phyloP scores from a whole-genome alignment of 768 basidiomycete genomes.

The Russula compacta region DNA sequence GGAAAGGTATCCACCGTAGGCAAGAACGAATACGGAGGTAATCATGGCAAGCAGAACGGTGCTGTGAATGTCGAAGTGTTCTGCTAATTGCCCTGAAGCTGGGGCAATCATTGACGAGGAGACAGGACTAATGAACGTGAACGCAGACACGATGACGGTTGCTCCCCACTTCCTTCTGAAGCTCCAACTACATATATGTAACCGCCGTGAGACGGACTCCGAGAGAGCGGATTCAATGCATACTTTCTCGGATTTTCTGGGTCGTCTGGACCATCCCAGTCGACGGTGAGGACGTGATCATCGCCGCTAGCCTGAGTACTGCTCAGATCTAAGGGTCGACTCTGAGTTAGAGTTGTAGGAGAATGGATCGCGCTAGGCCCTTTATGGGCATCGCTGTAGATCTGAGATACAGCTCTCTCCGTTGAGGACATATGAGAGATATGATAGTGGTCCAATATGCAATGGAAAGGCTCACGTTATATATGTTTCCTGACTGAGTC shows the following conservation, averaged over 20 bases:
- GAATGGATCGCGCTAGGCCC: not conserved
- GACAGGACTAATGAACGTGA: slow-evolving; percentile 57
- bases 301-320: too few species aligned
- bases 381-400: not conserved
- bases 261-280: slow-evolving; percentile 16
- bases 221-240: not conserved
- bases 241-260: slow-evolving; percentile 13
- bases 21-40: slow-evolving; percentile 40
- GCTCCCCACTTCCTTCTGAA: slow-evolving; percentile 25
- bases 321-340: not conserved
- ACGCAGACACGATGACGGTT: slow-evolving; percentile 48
- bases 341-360: not conserved
- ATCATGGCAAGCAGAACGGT: slow-evolving; percentile 43
- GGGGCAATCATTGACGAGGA: slow-evolving; percentile 73
- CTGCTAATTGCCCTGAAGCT: slow-evolving; percentile 41
- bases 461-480: too few species aligned
- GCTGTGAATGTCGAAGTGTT: slow-evolving; percentile 47
- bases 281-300: not conserved
- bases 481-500: too few species aligned
- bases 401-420: not conserved
- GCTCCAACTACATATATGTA: slow-evolving; percentile 10
- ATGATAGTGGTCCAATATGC: too few species aligned
- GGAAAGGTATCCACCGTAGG: slow-evolving; percentile 38
- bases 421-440: not conserved
- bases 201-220: not conserved